Conservation (phyloP, 192 early-diverging fungal genomes). For the Haplosporangium gracile region DNA sequence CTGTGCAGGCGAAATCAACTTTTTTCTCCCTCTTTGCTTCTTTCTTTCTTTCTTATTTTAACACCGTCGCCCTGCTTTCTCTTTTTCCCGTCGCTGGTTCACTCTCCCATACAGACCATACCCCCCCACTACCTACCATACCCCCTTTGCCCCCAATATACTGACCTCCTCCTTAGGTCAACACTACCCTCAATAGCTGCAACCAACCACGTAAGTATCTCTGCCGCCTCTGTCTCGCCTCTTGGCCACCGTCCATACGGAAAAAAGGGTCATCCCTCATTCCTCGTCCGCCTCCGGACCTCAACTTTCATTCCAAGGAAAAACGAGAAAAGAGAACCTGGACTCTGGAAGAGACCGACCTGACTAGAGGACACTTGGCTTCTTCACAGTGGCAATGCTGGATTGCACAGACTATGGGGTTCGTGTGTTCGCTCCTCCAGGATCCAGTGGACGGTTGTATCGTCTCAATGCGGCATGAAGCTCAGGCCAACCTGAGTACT, state of each 20-base stretch:
- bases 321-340: not conserved
- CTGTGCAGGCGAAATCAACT: constrained; percentile 4
- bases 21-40: constrained; percentile 1
- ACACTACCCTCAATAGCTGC: not conserved
- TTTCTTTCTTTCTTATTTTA: constrained; percentile 9
- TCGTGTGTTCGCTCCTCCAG: not conserved
- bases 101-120: constrained; percentile 2
- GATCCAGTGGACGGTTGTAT: not conserved
- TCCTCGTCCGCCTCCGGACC: not conserved
- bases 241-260: not conserved
- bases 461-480: not conserved
- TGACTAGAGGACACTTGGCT: not conserved
- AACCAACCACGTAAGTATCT: constrained; percentile 2
- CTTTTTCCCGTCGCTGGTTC: not conserved
- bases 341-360: not conserved
- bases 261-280: not conserved
- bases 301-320: not conserved
- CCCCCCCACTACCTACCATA: not conserved
- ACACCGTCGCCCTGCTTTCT: not conserved
- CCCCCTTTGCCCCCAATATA: not conserved
- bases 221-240: not conserved
- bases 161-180: not conserved
- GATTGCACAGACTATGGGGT: not conserved
- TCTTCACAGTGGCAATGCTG: not conserved
- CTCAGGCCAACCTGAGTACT: not conserved